These are phyloP conservation scores for Leptomonas pyrrhocoris DNA, from an alignment of 208 protist genomes.

Conservation along the genomic window DNA sequence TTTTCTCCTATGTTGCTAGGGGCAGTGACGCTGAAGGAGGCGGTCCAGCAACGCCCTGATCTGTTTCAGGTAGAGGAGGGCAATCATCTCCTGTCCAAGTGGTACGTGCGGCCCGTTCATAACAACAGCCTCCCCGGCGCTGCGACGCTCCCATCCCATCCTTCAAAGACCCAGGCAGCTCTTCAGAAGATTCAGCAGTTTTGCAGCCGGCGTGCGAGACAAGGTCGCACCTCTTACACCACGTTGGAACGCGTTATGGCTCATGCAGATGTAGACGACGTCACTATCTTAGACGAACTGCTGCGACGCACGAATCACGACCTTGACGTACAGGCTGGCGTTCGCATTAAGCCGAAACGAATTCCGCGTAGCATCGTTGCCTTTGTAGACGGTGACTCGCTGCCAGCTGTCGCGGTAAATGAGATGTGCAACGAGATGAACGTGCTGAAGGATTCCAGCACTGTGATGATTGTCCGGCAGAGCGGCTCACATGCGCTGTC, in stretches of 20 bases:
- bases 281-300: constrained; percentile 37
- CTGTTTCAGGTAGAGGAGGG: constrained; percentile 49
- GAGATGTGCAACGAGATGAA: constrained; percentile 64
- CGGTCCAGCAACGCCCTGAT: constrained; percentile 44
- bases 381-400: constrained; percentile 80
- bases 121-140: background rate
- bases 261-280: constrained; percentile 31
- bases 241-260: constrained; percentile 47
- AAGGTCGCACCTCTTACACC: constrained; percentile 29
- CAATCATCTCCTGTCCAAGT: constrained; percentile 20
- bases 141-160: constrained; percentile 21
- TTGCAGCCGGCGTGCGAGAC: constrained; percentile 17
- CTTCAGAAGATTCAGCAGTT: constrained; percentile 26
- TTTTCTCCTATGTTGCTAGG: constrained; percentile 51
- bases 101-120: constrained; percentile 36
- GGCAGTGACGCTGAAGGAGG: constrained; percentile 57
- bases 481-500: constrained; percentile 41
- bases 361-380: constrained; percentile 43
- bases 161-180: constrained; percentile 12
- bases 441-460: constrained; percentile 50
- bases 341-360: constrained; percentile 54
- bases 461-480: constrained; percentile 57
- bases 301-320: constrained; percentile 24
- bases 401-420: constrained; percentile 54
- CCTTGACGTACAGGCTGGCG: constrained; percentile 50